phyloP scores from a whole-genome alignment of 2,329 filamentous ascomycete species.

The Xylariaceae sp. region DNA sequence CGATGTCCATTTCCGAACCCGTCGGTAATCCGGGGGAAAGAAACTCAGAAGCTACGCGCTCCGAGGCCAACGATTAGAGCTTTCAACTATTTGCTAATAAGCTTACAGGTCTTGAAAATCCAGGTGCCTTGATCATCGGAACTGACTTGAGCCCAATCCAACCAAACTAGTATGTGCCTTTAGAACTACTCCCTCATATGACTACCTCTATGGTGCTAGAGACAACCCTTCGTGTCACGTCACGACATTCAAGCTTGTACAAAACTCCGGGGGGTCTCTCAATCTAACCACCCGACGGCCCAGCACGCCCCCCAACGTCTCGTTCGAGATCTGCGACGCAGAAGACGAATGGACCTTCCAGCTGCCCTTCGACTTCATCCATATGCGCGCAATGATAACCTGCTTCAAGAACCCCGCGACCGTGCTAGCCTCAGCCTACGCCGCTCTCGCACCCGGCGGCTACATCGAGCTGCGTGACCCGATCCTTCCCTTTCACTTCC shows the following conservation, averaged over 20 bases:
- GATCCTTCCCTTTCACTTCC: constrained; percentile 24
- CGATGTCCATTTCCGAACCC: too few species aligned
- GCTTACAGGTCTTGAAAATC: constrained; percentile 19
- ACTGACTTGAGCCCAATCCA: constrained; percentile 25
- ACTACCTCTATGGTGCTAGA: background rate
- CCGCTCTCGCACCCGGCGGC: constrained; percentile 20
- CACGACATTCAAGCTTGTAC: background rate
- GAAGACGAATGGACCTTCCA: constrained; percentile 25
- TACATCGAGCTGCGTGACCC: constrained; percentile 27
- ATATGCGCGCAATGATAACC: constrained; percentile 24
- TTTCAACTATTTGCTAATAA: constrained; percentile 2
- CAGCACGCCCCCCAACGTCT: constrained; percentile 23
- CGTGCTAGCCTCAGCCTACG: constrained; percentile 19
- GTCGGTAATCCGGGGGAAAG: too few species aligned
- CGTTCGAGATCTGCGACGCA: constrained; percentile 26
- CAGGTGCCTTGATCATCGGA: constrained; percentile 16
- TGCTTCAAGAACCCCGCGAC: constrained; percentile 21
- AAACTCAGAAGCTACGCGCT: too few species aligned
- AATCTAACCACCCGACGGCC: background rate
- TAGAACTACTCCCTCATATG: too few species aligned
- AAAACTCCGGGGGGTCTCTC: background rate
- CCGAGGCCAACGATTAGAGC: too few species aligned
- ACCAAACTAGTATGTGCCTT: constrained; percentile 18
- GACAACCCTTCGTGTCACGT: background rate
- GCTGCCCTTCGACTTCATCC: constrained; percentile 22